phyloP scores from a whole-genome alignment of 139 green algal genomes.

The Volvox reticuliferus region DNA sequence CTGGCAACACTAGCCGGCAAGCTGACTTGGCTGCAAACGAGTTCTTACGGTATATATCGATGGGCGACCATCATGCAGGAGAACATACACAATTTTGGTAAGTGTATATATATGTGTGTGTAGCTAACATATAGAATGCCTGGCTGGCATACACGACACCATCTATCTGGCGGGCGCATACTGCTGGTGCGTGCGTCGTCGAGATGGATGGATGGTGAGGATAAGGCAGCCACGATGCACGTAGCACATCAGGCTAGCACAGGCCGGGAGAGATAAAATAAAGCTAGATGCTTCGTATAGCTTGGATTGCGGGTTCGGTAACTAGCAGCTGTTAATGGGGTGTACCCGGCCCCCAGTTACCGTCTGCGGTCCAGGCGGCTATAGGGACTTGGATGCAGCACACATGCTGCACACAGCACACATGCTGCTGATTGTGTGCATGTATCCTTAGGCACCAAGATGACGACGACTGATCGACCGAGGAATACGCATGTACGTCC shows the following conservation, averaged over 20 bases:
- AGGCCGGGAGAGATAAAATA: background rate
- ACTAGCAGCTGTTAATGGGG: too few relatives aligned
- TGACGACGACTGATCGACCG: too few relatives aligned
- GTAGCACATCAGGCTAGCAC: background rate
- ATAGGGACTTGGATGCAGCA: background rate
- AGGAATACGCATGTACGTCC: too few relatives aligned
- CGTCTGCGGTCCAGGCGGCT: too few relatives aligned
- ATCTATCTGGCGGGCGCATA: too few relatives aligned
- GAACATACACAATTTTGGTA: background rate
- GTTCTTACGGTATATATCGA: background rate
- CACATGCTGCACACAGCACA: too few relatives aligned
- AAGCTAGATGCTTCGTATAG: background rate
- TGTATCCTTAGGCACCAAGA: too few relatives aligned
- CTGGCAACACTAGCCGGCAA: slow-evolving; percentile 14
- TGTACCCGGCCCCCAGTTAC: too few relatives aligned
- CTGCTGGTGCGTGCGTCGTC: too few relatives aligned
- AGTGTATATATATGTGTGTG: background rate
- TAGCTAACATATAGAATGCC: too few relatives aligned
- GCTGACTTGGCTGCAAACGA: slow-evolving; percentile 28
- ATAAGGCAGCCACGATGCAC: background rate
- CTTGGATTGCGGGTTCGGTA: background rate
- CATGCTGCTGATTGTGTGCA: too few relatives aligned
- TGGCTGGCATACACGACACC: too few relatives aligned
- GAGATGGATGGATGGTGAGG: background rate
- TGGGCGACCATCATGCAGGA: slow-evolving; percentile 14